phyloP scores from a whole-genome alignment of 202 grass and related monocot genomes.

The Dendrocalamus latiflorus region DNA sequence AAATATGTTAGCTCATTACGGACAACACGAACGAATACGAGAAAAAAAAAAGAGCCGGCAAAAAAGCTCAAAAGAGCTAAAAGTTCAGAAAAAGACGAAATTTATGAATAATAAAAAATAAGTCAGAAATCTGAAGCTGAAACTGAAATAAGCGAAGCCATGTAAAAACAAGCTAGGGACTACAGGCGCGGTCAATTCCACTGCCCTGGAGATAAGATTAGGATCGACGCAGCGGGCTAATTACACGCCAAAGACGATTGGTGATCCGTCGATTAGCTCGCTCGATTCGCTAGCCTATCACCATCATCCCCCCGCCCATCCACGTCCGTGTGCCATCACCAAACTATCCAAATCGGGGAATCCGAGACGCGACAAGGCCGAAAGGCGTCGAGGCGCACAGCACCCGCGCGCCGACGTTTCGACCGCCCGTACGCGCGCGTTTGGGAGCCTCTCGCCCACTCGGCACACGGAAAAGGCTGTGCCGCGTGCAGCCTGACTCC shows the following conservation, averaged over 20 bases:
- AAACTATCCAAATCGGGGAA: constrained; percentile 31
- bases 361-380: constrained; percentile 2
- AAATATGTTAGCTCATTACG: too few species aligned
- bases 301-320: neutral
- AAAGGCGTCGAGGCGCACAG: neutral
- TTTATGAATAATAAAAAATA: too few species aligned
- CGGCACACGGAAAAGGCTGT: neutral
- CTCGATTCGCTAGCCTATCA: neutral
- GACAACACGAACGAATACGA: too few species aligned
- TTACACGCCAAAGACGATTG: neutral
- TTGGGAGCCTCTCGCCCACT: too few species aligned
- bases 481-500: neutral
- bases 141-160: too few species aligned
- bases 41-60: too few species aligned
- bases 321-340: constrained; percentile 4
- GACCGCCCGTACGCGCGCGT: neutral
- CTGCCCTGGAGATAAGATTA: constrained; percentile 34
- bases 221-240: neutral
- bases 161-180: neutral
- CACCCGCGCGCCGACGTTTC: constrained; percentile 7
- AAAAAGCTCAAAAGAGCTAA: too few species aligned
- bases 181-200: constrained; percentile 30
- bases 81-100: too few species aligned
- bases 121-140: too few species aligned
- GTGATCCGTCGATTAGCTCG: neutral